Percentiles rank a stretch among this genome's conserved stretches.
phyloP scores from a whole-genome alignment of 257 asterid genomes.

The Primulina eburnea region DNA sequence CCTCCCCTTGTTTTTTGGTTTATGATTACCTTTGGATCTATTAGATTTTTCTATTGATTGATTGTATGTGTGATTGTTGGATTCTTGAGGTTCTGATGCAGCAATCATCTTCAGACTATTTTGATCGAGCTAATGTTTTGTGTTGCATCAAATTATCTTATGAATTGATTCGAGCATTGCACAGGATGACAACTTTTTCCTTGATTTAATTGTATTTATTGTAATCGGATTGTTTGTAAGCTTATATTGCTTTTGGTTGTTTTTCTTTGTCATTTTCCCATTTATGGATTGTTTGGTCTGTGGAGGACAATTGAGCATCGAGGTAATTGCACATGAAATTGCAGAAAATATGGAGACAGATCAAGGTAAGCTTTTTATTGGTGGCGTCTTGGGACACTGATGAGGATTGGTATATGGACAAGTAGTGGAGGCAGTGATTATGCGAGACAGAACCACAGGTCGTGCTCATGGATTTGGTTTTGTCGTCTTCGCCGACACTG shows the following conservation, averaged over 20 bases:
- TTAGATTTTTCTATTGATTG: conserved; percentile 11
- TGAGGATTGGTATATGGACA: conserved; percentile 26
- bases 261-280: neutral
- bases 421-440: conserved; percentile 29
- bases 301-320: neutral
- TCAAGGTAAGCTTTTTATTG: conserved; percentile 36
- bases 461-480: conserved; percentile 35
- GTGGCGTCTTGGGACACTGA: conserved; percentile 32
- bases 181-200: conserved; percentile 18
- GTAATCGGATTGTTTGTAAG: conserved; percentile 17
- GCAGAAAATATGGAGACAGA: conserved; percentile 54
- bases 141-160: conserved; percentile 8
- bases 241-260: neutral
- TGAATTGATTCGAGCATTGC: conserved; percentile 30
- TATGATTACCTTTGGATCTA: conserved; percentile 43
- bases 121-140: conserved; percentile 21
- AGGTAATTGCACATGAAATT: conserved; percentile 10
- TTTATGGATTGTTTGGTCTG: neutral
- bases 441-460: conserved; percentile 27
- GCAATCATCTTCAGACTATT: conserved; percentile 17
- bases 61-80: conserved; percentile 3
- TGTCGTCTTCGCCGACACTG: conserved; percentile 25
- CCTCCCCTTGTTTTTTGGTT: conserved; percentile 15
- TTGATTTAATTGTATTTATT: conserved; percentile 11
- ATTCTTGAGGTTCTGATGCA: conserved; percentile 13